Conservation (phyloP, 805 yeast species). For the Zygotorulaspora chibaensis region DNA sequence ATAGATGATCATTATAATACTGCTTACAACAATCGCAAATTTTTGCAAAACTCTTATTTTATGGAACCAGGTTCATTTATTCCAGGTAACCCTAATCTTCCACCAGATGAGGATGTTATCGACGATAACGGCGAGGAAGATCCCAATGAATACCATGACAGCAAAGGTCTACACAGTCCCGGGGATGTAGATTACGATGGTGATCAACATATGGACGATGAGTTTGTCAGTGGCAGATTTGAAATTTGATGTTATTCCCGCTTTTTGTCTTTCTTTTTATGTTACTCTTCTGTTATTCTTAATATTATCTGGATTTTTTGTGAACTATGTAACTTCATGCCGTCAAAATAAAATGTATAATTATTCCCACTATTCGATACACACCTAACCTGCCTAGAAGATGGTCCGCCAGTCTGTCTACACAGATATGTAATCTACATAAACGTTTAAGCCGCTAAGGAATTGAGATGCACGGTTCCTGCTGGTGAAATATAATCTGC, state of each 20-base stretch:
- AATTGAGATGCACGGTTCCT: too few species aligned
- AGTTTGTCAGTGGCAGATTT: slow-evolving; percentile 84
- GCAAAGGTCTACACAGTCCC: slow-evolving; percentile 12
- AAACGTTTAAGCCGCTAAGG: too few species aligned
- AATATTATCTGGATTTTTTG: neutral
- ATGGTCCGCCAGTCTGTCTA: too few species aligned
- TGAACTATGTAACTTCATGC: neutral
- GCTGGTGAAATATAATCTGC: too few species aligned
- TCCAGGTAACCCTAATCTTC: slow-evolving; percentile 73
- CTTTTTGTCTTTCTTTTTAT: slow-evolving; percentile 1
- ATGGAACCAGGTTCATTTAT: slow-evolving; percentile 67
- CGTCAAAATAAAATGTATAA: neutral
- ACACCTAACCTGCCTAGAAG: neutral
- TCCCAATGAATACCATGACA: slow-evolving; percentile 28
- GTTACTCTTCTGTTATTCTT: neutral
- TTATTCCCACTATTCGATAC: neutral
- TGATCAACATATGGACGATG: slow-evolving; percentile 68
- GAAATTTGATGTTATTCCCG: slow-evolving; percentile 48
- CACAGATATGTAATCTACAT: too few species aligned
- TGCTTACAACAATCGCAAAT: slow-evolving; percentile 34
- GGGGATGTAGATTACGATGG: slow-evolving; percentile 38
- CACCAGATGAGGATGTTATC: slow-evolving; percentile 80
- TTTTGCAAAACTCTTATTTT: slow-evolving; percentile 37
- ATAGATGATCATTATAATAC: slow-evolving; percentile 75
- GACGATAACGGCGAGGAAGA: slow-evolving; percentile 62